Base-by-base conservation (phyloP, 352 stramenopile genomes). In the Phytophthora litchii region DNA sequence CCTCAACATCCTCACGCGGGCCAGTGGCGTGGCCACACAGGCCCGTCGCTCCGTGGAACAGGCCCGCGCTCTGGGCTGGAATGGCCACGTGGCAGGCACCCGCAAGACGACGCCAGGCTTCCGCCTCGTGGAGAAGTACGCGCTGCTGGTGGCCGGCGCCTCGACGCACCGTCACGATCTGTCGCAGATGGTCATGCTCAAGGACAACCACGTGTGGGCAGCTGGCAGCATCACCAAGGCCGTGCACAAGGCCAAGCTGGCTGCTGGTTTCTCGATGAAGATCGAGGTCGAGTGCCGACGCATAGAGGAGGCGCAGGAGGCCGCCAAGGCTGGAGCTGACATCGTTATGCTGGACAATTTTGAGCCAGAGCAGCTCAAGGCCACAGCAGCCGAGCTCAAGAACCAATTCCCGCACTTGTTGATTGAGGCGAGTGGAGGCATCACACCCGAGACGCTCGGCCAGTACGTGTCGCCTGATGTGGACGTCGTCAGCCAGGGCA, bases 271-370 rank as follows among this genome's bases (percentile, higher is more conserved):
- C 77, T 98, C 86, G 23, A 97, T 98, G 84, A 99, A 99, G 87
- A 99, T 99, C 76, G 97, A 99, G 70, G 96, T 99, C 40, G 97
- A 99, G 78, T 98, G 92, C 55, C 90, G 96, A 56, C 89, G 75
- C 42, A 70, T 99, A 1, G 89, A 98, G 21, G 96, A 99, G 64
- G 96, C 93, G 11, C 55, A 97, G 14, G 95, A 99, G 72, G 97
- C 97, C 12, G 81, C 85, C 23, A 83, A 40, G 1, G 85, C 80
- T 3, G 85, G 85, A 9, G 85, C 85, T 25, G 83, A 98, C 62
- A 97, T 99, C 69, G 88, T 99, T 25, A 99, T 99, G 97, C 80
- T 99, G 14, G 97, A 99, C 81, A 99, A 99, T 80, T 99, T 98
- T 76, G 80, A 89, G 62, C 95, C 95, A 4, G 82, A 91, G 13